Evolutionary conservation across 495 filamentous ascomycete species (phyloP), one percentile per base, ranked within the genome.

Genomic region (Astrothelium macrocarpum): DNA sequence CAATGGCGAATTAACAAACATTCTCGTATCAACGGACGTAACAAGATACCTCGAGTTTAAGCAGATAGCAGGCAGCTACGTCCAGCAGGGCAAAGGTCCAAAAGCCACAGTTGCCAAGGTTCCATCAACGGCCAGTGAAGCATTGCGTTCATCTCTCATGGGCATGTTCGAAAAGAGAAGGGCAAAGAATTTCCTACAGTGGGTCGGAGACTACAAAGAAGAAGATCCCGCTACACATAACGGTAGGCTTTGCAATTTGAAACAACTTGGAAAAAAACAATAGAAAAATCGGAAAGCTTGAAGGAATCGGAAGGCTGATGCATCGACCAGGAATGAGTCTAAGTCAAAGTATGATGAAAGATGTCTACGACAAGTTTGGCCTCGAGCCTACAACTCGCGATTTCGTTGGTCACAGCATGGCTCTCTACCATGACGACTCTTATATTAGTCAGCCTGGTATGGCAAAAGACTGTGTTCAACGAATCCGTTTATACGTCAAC

Each of bases 331-430:
- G 94, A 63, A 82, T 98, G 71, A 85, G 90, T 78, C 78, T 99
- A 60, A 77, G 76, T 68, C 76, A 75, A 28, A 89, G 84, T 79
- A 95, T 90, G 31, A 96, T 97, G 90, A 90, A 87, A 79, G 93
- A 97, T 1, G 90, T 97, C 31, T 99, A 95, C 70, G 91, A 97
- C 78, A 96, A 97, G 73, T 99, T 95, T 71, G 86, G 91, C 60
- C 85, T 99, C 65, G 94, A 99, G 75, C 71, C 87, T n/a, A 83
- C 85, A 63, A 99, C 94, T 65, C 87, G 89, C 45, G 95, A 97
- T 75, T 99, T 99, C 73, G 85, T 96, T 72, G 94, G 94, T 59
- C 94, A 99, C 77, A 91, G 91, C 66, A 99, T 99, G 94, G 94
- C 95, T 62, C 82, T 99, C 43, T 97, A 90, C 82, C 83, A 85